Evolutionary conservation across 2,329 filamentous ascomycete genomes (phyloP), one percentile per base, ranked within the genome.

Genomic region (Scorias spongiosa): DNA sequence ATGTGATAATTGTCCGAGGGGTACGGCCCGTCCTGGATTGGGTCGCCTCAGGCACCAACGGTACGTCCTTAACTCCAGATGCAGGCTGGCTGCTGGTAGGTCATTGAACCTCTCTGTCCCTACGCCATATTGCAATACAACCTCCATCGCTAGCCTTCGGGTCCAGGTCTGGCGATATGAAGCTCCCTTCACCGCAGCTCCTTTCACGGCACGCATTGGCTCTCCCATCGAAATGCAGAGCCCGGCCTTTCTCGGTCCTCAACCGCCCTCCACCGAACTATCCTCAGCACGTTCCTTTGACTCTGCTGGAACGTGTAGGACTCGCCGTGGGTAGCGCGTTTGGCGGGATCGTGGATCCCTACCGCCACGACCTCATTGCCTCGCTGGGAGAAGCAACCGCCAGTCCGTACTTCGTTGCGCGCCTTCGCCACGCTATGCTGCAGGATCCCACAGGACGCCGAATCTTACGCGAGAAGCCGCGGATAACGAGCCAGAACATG

Each of bases 311-410:
- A 66, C 80, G 84, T 44, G 72, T 77, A 47, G 78, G 78, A 14
- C 71, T 98, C 1, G 75, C 76, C 7, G 54, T 78, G 26, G 75
- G 76, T 30, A 78, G 75, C 43, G 76, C 76, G 7, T 58, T 80
- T 15, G 68, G 71, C 40, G 75, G 75, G 32, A 66, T 80, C 17
- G 54, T 86, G 2, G 78, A 95, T 56, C 89, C 89, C 1, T 76
- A 84, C 57, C 76, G 91, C 55, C 85, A 78, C 61, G 91, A 98
- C 67, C 78, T 98, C 52, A 93, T 98, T 54, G 91, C 91, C 29
- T 77, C 86, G 29, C 76, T 93, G n/a, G 89, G 88, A 58, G 91
- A 98, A 70, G 80, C 88, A 26, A 96, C 91, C 2, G 86, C 88
- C 17, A 86, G 88, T 9, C 91, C 91, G 10, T 94, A 87, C 72